Evolutionary conservation across 192 early-diverging fungal species (phyloP).

Genomic region (Podila horticola): DNA sequence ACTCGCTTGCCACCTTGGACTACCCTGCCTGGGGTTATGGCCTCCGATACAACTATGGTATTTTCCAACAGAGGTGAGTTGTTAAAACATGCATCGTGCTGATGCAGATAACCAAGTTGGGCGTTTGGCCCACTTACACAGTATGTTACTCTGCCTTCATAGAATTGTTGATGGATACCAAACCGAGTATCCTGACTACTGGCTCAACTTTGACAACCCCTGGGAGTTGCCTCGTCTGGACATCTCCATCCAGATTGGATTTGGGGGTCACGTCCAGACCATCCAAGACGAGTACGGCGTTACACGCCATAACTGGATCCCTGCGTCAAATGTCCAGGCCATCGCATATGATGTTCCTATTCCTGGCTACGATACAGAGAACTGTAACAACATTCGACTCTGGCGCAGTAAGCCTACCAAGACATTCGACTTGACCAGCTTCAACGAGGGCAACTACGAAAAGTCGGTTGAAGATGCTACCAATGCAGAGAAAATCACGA

Average conservation of each 20-base stretch:
- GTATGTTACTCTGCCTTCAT: neutral
- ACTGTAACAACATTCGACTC: conserved; percentile 96
- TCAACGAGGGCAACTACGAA: conserved; percentile 93
- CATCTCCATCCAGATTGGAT: conserved; percentile 89
- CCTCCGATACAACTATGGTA: conserved; percentile 97
- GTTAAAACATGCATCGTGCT: neutral
- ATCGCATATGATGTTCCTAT: conserved; percentile 98
- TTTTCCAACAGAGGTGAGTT: conserved; percentile 91
- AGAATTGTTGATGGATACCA: conserved; percentile 95
- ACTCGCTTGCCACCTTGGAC: conserved; percentile 93
- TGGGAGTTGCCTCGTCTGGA: conserved; percentile 97
- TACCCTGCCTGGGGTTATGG: conserved; percentile 98
- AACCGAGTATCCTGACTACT: conserved; percentile 94
- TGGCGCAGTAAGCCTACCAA: conserved; percentile 95
- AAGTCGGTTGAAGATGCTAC: conserved; percentile 93
- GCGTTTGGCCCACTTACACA: neutral
- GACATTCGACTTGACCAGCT: conserved; percentile 87
- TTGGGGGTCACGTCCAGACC: conserved; percentile 88
- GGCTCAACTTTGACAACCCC: conserved; percentile 96
- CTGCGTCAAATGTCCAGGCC: conserved; percentile 85
- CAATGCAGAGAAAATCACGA: conserved; percentile 92
- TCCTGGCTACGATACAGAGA: conserved; percentile 94
- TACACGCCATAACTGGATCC: conserved; percentile 86
- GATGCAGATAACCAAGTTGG: neutral
- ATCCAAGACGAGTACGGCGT: conserved; percentile 71